Percentiles rank a stretch among this genome's conserved stretches.
Evolutionary conservation across 2,329 filamentous ascomycete species (phyloP).

Genomic region (Ceratocystiopsis brevicomis): DNA sequence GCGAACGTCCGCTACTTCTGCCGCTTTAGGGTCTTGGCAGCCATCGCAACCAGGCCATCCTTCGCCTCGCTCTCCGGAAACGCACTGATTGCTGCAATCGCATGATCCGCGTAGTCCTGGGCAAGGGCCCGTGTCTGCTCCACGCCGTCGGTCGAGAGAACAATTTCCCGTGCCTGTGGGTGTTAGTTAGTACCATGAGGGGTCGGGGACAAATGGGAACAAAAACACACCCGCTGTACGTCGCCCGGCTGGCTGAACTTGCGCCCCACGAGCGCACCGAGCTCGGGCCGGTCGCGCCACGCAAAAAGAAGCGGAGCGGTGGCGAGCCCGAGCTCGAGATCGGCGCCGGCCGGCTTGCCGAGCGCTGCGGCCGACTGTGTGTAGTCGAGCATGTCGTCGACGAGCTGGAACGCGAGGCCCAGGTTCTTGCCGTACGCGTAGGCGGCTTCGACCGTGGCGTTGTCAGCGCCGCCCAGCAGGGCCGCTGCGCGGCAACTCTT

Average conservation of each 20-base stretch:
- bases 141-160: constrained; percentile 66
- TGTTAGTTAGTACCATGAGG: constrained; percentile 7
- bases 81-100: constrained; percentile 59
- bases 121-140: constrained; percentile 83
- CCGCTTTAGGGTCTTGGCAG: constrained; percentile 72
- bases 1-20: constrained; percentile 40
- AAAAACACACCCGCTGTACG: constrained; percentile 53
- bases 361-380: constrained; percentile 69
- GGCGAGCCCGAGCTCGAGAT: constrained; percentile 79
- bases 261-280: constrained; percentile 75
- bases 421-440: constrained; percentile 88
- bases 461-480: constrained; percentile 57
- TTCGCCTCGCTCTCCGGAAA: constrained; percentile 96
- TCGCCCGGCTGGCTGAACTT: constrained; percentile 77
- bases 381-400: constrained; percentile 96
- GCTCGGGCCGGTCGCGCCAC: constrained; percentile 72
- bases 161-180: constrained; percentile 63
- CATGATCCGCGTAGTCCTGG: constrained; percentile 76
- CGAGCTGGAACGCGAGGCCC: constrained; percentile 86
- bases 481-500: constrained; percentile 88
- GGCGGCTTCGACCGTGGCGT: constrained; percentile 69
- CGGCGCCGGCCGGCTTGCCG: constrained; percentile 87
- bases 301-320: constrained; percentile 90
- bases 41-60: constrained; percentile 81
- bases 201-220: background rate